Conservation (phyloP, 345 rosid species). For the Sisymbrium irio region DNA sequence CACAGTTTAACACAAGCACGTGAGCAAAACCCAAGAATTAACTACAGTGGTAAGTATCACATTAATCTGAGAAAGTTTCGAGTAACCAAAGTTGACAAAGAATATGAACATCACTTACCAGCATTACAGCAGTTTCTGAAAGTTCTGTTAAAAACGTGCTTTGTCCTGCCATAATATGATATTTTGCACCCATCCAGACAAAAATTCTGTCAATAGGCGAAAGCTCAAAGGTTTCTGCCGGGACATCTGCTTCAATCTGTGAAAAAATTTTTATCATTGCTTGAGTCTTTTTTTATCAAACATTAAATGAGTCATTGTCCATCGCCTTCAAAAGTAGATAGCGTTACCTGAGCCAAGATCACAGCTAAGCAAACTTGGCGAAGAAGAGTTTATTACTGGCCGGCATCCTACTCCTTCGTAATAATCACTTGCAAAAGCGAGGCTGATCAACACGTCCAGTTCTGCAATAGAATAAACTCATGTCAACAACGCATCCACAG, state of each 20-base stretch:
- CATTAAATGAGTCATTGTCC: no score
- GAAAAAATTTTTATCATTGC: no score
- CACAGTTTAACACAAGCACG: constrained; percentile 1
- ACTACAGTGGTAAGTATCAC: neutral
- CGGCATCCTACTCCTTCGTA: constrained; percentile 82
- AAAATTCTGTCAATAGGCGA: no score
- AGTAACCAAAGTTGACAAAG: constrained; percentile 8
- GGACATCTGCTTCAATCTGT: no score
- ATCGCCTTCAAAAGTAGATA: no score
- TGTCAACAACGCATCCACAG: constrained; percentile 23
- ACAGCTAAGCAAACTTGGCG: no score
- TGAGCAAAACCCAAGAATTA: neutral
- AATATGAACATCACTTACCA: constrained; percentile 48
- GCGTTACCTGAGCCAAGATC: no score
- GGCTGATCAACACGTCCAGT: constrained; percentile 86
- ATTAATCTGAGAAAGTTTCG: constrained; percentile 3
- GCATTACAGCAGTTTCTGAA: constrained; percentile 93
- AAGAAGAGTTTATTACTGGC: constrained; percentile 56
- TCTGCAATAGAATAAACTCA: constrained; percentile 50
- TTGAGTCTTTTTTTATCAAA: no score
- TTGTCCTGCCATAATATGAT: no score
- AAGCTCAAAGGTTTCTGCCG: no score
- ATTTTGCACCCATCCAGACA: no score
- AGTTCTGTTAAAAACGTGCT: constrained; percentile 95
- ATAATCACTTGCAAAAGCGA: constrained; percentile 80